These are phyloP conservation scores for Selenicereus undatus DNA, from an alignment of 148 eudicot genomes.

Conservation along the genomic window DNA sequence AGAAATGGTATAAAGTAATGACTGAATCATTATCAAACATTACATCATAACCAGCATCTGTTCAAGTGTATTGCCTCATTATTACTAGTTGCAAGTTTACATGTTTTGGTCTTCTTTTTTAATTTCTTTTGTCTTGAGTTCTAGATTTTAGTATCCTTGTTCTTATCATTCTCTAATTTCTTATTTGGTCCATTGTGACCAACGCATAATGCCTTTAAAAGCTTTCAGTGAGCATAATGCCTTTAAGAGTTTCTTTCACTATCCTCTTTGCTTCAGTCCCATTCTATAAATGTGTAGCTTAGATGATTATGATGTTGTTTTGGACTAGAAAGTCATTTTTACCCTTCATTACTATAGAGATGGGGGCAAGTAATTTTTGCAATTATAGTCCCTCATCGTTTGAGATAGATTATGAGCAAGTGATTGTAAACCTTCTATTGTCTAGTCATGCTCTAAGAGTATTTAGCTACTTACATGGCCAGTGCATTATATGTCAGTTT, in stretches of 20 bases:
- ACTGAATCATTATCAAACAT: background rate
- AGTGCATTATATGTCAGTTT: constrained; percentile 41
- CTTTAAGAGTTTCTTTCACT: background rate
- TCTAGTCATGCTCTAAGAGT: background rate
- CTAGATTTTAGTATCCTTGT: background rate
- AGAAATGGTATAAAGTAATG: constrained; percentile 62
- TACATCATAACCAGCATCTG: background rate
- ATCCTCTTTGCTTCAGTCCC: background rate
- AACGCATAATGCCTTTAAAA: background rate
- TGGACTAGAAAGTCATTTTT: background rate
- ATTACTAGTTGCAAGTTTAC: background rate
- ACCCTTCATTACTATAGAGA: background rate
- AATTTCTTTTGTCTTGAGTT: background rate
- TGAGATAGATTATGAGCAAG: background rate
- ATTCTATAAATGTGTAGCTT: background rate
- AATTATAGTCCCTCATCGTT: background rate
- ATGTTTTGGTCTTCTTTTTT: background rate
- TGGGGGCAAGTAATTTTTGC: background rate
- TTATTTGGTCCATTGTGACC: background rate
- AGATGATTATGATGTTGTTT: background rate
- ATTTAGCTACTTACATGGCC: background rate
- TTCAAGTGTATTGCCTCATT: background rate
- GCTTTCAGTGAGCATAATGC: background rate
- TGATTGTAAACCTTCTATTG: background rate
- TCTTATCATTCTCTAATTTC: background rate